Evolutionary conservation across 2,329 filamentous ascomycete genomes (phyloP), one percentile per base, ranked within the genome.

Genomic region (Zasmidium citrigriseum): DNA sequence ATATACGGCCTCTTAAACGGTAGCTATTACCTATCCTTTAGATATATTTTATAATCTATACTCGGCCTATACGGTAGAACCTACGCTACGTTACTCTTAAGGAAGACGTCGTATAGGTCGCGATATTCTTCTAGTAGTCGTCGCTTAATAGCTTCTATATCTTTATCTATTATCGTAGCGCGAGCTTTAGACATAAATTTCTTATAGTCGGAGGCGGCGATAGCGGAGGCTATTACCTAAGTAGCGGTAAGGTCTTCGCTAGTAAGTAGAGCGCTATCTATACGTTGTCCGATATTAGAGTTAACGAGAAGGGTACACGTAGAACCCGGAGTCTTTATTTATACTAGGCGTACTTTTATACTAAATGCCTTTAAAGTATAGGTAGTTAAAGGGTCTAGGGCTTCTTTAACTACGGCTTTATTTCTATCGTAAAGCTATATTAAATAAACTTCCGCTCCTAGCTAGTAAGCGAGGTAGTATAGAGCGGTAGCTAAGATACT

Each of bases 11-110:
- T 9, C 16, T 50, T 45, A 56, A 24, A 56, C 5, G 23, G 54
- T n/a, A 21, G 46, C 1, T 50, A 34, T 14, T 34, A 34, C 7
- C 14, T 29, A 11, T 24, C 29, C 12, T 24, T 46, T 41, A 46
- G 46, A 27, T 45, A 27, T 25, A 56, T 56, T n/a, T 50, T 20
- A 24, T 56, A 46, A 20, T 56, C 46, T 3, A 58, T n/a, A 5
- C 45, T 22, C 2, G n/a, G 25, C 10, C 21, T 20, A 12, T 48
- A 48, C 14, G 20, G 44, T 10, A 25, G 25, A 2, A 55, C 16
- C 14, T 41, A 29, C 2, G 25, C 27, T 34, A 34, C 27, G 27
- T 34, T 34, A 34, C 27, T 34, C 14, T 34, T 34, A 34, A 34
- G 27, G 14, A 7, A 34, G 7, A 7, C 7, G 27, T 34, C 7